These are phyloP conservation scores for Henningerozyma blattae DNA, from an alignment of 805 yeast genomes.

Conservation along the genomic window DNA sequence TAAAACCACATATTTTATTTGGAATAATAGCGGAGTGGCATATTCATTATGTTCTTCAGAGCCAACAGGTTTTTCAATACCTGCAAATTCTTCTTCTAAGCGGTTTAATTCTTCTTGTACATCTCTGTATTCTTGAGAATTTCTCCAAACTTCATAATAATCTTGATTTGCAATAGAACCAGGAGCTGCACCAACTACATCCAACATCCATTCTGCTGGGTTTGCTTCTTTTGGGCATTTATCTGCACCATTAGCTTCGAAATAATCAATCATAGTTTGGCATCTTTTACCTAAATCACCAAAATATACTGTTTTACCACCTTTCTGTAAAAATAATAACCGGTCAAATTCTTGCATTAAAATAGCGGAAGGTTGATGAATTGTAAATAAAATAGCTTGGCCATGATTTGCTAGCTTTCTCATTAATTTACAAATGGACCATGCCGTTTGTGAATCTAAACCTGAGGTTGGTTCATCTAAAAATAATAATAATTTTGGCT, in stretches of 20 bases:
- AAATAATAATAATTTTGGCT: constrained; percentile 47
- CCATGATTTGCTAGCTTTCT: constrained; percentile 47
- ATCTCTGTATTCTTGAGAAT: constrained; percentile 47
- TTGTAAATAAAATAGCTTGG: constrained; percentile 60
- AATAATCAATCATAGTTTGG: constrained; percentile 46
- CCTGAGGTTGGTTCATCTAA: constrained; percentile 64
- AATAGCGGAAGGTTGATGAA: constrained; percentile 79
- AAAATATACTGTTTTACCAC: constrained; percentile 67
- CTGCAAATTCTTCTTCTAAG: constrained; percentile 50
- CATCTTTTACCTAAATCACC: constrained; percentile 56
- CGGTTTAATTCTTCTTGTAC: constrained; percentile 46
- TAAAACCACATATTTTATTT: constrained; percentile 31
- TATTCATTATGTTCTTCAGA: constrained; percentile 24
- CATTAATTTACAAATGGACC: constrained; percentile 52
- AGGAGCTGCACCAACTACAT: constrained; percentile 74
- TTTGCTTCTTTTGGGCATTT: constrained; percentile 59
- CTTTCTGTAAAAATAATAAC: constrained; percentile 52
- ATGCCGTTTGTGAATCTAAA: constrained; percentile 56
- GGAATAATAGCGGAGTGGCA: constrained; percentile 31
- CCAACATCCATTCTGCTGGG: constrained; percentile 90
- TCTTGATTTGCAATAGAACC: constrained; percentile 65
- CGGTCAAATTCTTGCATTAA: constrained; percentile 70
- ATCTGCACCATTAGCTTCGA: constrained; percentile 53
- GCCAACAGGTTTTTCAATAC: constrained; percentile 22
- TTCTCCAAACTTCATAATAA: constrained; percentile 67